These are phyloP conservation scores for Balansia obtecta DNA, from an alignment of 2,329 filamentous ascomycete genomes.

Conservation along the genomic window DNA sequence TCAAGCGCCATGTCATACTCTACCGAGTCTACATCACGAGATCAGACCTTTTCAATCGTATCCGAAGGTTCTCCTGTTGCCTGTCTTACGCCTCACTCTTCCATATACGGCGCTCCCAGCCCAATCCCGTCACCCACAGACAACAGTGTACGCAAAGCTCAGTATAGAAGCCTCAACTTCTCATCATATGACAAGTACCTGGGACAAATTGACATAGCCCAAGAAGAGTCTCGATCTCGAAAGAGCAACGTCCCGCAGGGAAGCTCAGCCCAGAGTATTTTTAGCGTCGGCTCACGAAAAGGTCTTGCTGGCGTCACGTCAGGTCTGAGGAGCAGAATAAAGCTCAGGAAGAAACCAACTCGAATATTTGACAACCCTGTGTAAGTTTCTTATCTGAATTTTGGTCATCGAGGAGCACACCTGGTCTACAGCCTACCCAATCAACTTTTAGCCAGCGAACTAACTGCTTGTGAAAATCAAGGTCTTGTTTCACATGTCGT, in stretches of 20 bases:
- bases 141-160: constrained; percentile 7
- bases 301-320: constrained; percentile 33
- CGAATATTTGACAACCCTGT: constrained; percentile 19
- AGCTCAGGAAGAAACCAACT: constrained; percentile 26
- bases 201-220: constrained; percentile 28
- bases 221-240: constrained; percentile 29
- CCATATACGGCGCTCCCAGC: constrained; percentile 19
- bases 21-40: constrained; percentile 26
- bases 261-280: constrained; percentile 25
- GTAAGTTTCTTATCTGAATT: constrained; percentile 14
- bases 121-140: constrained; percentile 7
- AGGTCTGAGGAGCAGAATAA: constrained; percentile 30
- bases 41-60: constrained; percentile 31
- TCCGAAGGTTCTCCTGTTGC: constrained; percentile 30
- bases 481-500: constrained; percentile 45
- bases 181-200: constrained; percentile 40
- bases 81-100: constrained; percentile 30
- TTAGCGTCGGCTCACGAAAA: constrained; percentile 31
- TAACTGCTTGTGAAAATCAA: constrained; percentile 14
- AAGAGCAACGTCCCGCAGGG: constrained; percentile 17
- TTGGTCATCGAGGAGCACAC: neutral
- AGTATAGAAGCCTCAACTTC: constrained; percentile 32
- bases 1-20: constrained; percentile 31
- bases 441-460: neutral
- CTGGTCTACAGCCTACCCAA: neutral